Evolutionary conservation across 1,139 yeast species (phyloP).

Genomic region (Suhomyces terraborum): DNA sequence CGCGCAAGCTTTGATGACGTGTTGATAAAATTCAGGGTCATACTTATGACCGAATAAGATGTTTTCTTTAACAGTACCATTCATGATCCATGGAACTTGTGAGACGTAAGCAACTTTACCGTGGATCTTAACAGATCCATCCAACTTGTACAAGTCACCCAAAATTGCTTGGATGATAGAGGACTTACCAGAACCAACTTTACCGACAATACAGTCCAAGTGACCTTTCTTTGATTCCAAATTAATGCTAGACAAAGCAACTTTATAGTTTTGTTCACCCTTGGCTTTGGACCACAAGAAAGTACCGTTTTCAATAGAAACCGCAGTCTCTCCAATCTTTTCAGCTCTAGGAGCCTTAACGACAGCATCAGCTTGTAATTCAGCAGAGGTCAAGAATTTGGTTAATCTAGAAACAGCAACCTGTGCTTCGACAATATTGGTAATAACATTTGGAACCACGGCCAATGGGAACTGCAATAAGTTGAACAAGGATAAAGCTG

Average conservation of each 20-base stretch:
- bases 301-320: slow-evolving; percentile 70
- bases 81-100: slow-evolving; percentile 44
- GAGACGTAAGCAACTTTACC: slow-evolving; percentile 50
- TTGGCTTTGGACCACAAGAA: slow-evolving; percentile 88
- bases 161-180: slow-evolving; percentile 80
- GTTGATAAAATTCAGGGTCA: slow-evolving; percentile 77
- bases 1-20: slow-evolving; percentile 87
- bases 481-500: slow-evolving; percentile 86
- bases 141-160: slow-evolving; percentile 81
- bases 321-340: slow-evolving; percentile 66
- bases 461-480: slow-evolving; percentile 88
- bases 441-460: slow-evolving; percentile 88
- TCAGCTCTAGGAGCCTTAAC: slow-evolving; percentile 54
- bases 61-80: slow-evolving; percentile 42
- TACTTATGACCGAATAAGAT: slow-evolving; percentile 60
- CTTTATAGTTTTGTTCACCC: slow-evolving; percentile 58
- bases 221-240: slow-evolving; percentile 77
- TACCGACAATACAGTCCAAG: slow-evolving; percentile 85
- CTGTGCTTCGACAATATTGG: slow-evolving; percentile 84
- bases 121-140: slow-evolving; percentile 71
- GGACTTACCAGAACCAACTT: slow-evolving; percentile 92
- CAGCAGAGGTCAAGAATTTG: slow-evolving; percentile 71
- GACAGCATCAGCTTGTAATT: slow-evolving; percentile 80
- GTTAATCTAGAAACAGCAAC: slow-evolving; percentile 82
- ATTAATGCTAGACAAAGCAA: slow-evolving; percentile 73